Evolutionary conservation across 768 basidiomycete genomes (phyloP).

Genomic region (Ramaria rubella): DNA sequence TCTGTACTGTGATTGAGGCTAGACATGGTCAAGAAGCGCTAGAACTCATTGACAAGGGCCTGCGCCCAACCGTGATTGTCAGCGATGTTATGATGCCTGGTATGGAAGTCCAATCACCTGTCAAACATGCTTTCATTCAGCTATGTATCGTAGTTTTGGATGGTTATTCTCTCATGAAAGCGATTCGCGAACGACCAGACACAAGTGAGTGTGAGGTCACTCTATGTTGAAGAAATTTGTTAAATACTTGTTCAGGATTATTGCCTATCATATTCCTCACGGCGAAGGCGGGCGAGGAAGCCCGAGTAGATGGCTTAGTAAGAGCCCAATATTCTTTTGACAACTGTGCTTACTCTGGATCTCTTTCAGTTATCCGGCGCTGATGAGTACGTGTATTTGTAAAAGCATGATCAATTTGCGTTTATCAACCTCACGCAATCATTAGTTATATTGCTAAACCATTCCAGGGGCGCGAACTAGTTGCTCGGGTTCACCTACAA

Average conservation of each 20-base stretch:
- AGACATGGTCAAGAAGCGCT: constrained; percentile 25
- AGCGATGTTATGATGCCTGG: constrained; percentile 33
- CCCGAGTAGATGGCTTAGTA: constrained; percentile 29
- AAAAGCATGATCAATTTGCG: background rate
- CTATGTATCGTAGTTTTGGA: constrained; percentile 21
- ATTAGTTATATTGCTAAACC: constrained; percentile 33
- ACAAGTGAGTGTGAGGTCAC: constrained; percentile 6
- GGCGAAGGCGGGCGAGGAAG: constrained; percentile 31
- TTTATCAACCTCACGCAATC: background rate
- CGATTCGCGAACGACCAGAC: constrained; percentile 20
- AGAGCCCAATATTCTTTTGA: background rate
- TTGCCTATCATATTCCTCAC: constrained; percentile 31
- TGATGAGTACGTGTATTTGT: constrained; percentile 24
- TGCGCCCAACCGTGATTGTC: constrained; percentile 26
- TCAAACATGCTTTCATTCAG: background rate
- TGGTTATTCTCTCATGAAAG: constrained; percentile 26
- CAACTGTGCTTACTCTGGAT: background rate
- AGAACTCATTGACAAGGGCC: constrained; percentile 12
- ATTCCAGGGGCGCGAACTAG: constrained; percentile 31
- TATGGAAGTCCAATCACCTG: constrained; percentile 14
- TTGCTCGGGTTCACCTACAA: constrained; percentile 34
- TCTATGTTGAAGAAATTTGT: background rate
- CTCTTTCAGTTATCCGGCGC: constrained; percentile 26
- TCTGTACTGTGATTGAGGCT: constrained; percentile 28
- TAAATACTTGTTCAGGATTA: constrained; percentile 7